Conservation (phyloP, 768 basidiomycete genomes). For the button mushroom (Agaricus bisporus) region DNA sequence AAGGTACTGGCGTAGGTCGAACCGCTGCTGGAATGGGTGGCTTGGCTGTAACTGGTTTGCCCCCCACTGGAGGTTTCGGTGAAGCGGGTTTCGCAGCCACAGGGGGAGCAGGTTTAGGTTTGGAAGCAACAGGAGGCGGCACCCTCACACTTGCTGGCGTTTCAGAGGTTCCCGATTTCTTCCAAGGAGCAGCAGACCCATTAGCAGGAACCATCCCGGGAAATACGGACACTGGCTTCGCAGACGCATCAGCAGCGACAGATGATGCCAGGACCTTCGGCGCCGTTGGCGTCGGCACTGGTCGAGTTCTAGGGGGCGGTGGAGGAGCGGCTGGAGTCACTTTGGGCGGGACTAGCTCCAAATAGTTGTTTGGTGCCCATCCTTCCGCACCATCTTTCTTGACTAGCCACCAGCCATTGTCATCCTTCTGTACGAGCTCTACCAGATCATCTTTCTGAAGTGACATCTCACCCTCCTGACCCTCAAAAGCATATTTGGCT, state of each 20-base stretch:
- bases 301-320: conserved; percentile 59
- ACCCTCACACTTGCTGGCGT: conserved; percentile 34
- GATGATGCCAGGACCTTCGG: conserved; percentile 24
- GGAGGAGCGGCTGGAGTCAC: conserved; percentile 60
- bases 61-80: conserved; percentile 41
- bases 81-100: conserved; percentile 43
- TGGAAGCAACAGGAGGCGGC: conserved; percentile 56
- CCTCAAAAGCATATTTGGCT: conserved; percentile 88
- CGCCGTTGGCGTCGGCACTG: conserved; percentile 30
- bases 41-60: conserved; percentile 36
- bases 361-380: conserved; percentile 94
- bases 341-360: conserved; percentile 71
- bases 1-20: conserved; percentile 36
- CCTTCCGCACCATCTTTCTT: conserved; percentile 79
- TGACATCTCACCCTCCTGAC: conserved; percentile 88
- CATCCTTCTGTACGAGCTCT: conserved; percentile 86
- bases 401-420: conserved; percentile 98
- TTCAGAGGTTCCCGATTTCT: conserved; percentile 40
- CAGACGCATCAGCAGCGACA: conserved; percentile 50
- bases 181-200: conserved; percentile 71
- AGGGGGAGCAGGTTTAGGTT: conserved; percentile 60
- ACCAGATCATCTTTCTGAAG: conserved; percentile 89
- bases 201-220: conserved; percentile 67
- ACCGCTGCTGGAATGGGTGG: conserved; percentile 59
- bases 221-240: conserved; percentile 78